phyloP scores from a whole-genome alignment of 192 early-diverging fungal genomes.

The Phycomyces blakesleeanus region DNA sequence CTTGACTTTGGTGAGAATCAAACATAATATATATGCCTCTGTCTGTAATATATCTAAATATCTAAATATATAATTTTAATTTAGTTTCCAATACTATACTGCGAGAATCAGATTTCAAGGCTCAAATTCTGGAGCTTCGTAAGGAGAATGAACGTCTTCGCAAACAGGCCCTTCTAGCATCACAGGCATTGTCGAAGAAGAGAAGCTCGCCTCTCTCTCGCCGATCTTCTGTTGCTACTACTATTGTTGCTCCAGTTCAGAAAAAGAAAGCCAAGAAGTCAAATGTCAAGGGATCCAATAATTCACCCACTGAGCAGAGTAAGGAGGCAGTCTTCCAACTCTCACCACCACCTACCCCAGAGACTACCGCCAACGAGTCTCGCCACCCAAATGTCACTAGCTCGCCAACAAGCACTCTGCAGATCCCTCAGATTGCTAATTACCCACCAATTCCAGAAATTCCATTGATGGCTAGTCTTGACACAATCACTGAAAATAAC shows the following conservation, averaged over 20 bases:
- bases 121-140: slow-evolving; percentile 21
- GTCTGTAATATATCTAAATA: not conserved
- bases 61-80: not conserved
- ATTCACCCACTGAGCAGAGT: not conserved
- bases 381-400: not conserved
- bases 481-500: not conserved
- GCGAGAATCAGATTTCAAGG: slow-evolving; percentile 17
- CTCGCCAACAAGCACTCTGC: not conserved
- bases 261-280: not conserved
- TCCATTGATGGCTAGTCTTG: not conserved
- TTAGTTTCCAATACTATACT: slow-evolving; percentile 17
- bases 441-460: not conserved
- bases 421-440: not conserved
- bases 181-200: not conserved
- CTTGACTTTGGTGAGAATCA: slow-evolving; percentile 61
- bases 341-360: slow-evolving; percentile 19
- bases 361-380: not conserved
- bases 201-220: not conserved
- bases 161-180: slow-evolving; percentile 19
- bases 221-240: not conserved
- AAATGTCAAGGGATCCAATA: not conserved
- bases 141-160: slow-evolving; percentile 24
- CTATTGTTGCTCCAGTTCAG: not conserved
- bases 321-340: slow-evolving; percentile 6
- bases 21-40: slow-evolving; percentile 5